These are phyloP conservation scores for Cudoniella acicularis DNA, from an alignment of 495 filamentous ascomycete species.

Conservation along the genomic window DNA sequence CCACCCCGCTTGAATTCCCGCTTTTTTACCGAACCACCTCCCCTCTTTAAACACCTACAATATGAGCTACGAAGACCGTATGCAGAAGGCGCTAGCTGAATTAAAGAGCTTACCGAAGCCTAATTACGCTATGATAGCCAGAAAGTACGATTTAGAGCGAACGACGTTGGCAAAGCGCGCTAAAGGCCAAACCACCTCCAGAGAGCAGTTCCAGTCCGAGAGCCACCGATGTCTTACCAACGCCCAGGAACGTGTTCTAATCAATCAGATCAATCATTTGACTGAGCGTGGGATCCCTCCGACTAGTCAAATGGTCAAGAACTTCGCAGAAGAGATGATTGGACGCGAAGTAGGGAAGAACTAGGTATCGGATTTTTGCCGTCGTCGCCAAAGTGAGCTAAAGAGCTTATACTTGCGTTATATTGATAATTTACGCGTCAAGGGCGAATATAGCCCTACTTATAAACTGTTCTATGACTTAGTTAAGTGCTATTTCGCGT, in stretches of 20 bases:
- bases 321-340: slow-evolving; percentile 2
- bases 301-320: not conserved
- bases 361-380: not conserved
- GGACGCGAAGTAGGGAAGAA: not conserved
- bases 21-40: not conserved
- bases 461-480: slow-evolving; percentile 3
- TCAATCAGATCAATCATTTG: not conserved
- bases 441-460: not conserved
- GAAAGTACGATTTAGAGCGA: not conserved
- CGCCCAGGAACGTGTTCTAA: not conserved
- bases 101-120: not conserved
- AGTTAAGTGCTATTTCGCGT: slow-evolving; percentile 1
- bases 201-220: slow-evolving; percentile 15
- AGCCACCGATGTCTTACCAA: not conserved
- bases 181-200: not conserved
- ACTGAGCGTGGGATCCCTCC: not conserved
- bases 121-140: not conserved
- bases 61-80: too few relatives aligned
- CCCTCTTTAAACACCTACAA: too few relatives aligned
- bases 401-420: slow-evolving; percentile 4
- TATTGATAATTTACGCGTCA: not conserved
- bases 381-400: not conserved
- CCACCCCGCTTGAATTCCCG: not conserved
- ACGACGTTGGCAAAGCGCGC: not conserved
- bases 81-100: not conserved